phyloP scores from a whole-genome alignment of 768 basidiomycete genomes.

The Hygrocybe punicea region DNA sequence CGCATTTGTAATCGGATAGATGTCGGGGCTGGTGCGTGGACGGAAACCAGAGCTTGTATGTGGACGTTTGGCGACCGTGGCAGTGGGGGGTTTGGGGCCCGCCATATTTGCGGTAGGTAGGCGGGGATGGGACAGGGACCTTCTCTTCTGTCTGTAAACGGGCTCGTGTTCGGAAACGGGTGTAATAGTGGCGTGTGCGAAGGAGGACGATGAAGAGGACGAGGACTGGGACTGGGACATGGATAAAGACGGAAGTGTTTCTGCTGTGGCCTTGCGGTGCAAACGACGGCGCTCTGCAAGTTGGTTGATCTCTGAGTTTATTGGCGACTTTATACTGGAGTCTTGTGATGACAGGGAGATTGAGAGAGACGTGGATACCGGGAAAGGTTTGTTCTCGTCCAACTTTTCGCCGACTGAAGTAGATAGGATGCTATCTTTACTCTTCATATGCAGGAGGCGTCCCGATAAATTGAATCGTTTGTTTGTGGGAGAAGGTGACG shows the following conservation, averaged over 20 bases:
- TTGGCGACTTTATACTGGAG: background rate
- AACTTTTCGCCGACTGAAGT: background rate
- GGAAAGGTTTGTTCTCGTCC: background rate
- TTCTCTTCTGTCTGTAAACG: background rate
- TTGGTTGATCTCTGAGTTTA: background rate
- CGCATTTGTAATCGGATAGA: conserved; percentile 25
- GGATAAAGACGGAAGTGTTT: background rate
- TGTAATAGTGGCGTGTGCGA: background rate
- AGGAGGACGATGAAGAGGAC: background rate
- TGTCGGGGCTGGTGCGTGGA: conserved; percentile 3
- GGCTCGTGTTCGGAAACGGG: background rate
- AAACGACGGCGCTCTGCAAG: background rate
- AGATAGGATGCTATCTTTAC: background rate
- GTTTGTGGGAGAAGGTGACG: too few relatives aligned
- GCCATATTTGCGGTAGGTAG: background rate
- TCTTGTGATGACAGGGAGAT: background rate
- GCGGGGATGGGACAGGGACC: background rate
- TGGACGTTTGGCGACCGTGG: background rate
- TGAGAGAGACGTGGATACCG: background rate
- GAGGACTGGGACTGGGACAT: background rate
- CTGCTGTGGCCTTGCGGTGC: background rate
- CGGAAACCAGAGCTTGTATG: background rate
- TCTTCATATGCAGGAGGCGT: background rate
- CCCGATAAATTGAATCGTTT: too few relatives aligned
- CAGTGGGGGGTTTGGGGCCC: background rate